These are phyloP conservation scores for Cryphonectria nitschkei DNA, from an alignment of 2,329 filamentous ascomycete genomes.

Conservation along the genomic window DNA sequence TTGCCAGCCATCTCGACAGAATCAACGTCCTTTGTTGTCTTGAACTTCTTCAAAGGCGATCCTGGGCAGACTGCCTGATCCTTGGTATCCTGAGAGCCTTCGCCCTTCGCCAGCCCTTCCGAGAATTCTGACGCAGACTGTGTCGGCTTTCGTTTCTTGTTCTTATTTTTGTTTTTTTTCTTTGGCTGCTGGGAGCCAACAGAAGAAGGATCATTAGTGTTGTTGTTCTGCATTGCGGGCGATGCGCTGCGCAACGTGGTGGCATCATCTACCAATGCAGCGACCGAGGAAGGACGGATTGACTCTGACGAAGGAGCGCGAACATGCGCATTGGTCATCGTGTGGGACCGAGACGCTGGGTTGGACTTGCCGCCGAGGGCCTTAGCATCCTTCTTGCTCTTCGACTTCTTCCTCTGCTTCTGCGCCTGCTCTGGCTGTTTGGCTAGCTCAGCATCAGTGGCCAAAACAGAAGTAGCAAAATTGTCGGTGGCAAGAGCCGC, in stretches of 20 bases:
- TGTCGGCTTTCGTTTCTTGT: conserved; percentile 23
- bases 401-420: conserved; percentile 14
- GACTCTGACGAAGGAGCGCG: conserved; percentile 10
- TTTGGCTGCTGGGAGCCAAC: conserved; percentile 6
- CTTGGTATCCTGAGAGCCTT: conserved; percentile 10
- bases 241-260: conserved; percentile 10
- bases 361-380: conserved; percentile 6
- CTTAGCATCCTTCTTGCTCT: conserved; percentile 13
- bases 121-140: neutral
- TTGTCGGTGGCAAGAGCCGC: no score
- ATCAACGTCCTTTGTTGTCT: neutral
- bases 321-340: conserved; percentile 1
- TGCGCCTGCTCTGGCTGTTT: neutral
- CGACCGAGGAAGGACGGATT: conserved; percentile 4
- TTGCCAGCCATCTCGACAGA: neutral
- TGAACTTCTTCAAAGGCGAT: conserved; percentile 15
- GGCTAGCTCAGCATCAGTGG: neutral
- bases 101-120: conserved; percentile 15
- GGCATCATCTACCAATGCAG: neutral
- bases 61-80: conserved; percentile 1
- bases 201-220: neutral
- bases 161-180: conserved; percentile 19
- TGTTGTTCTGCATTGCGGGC: conserved; percentile 5
- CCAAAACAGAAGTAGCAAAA: neutral
- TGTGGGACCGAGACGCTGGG: conserved; percentile 4